Percentiles rank a stretch among this genome's conserved stretches.
Conservation (phyloP, 768 basidiomycete species). For the Xanthoconium stramineum region DNA sequence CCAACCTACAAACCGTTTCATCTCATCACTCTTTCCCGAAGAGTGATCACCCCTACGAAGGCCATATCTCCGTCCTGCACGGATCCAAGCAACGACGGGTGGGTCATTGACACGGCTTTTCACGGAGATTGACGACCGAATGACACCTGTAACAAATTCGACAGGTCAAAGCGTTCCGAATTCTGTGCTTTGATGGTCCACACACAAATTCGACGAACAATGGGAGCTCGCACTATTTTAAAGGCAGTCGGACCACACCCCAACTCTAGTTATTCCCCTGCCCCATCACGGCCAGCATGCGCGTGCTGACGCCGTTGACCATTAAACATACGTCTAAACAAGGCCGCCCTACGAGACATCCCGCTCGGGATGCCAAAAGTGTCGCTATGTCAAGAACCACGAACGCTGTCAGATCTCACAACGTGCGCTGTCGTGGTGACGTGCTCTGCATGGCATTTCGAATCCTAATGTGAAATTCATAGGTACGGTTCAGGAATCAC, state of each 20-base stretch:
- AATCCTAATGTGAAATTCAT: not conserved
- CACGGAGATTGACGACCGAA: not conserved
- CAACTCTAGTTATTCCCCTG: not conserved
- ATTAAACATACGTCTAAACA: slow-evolving; percentile 5
- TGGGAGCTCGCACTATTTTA: slow-evolving; percentile 1
- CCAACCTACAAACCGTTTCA: no score
- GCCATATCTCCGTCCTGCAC: not conserved
- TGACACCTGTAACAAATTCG: not conserved
- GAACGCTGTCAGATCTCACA: slow-evolving; percentile 5
- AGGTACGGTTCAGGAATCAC: slow-evolving; percentile 18
- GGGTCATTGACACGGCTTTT: not conserved
- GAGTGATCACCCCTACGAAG: no score
- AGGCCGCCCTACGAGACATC: slow-evolving; percentile 8
- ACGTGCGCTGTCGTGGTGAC: not conserved
- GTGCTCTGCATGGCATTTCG: not conserved
- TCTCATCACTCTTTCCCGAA: no score
- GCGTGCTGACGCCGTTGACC: slow-evolving; percentile 9
- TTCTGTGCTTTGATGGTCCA: not conserved
- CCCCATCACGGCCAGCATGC: slow-evolving; percentile 8
- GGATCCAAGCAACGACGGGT: not conserved
- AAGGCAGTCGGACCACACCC: not conserved
- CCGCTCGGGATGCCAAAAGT: slow-evolving; percentile 10
- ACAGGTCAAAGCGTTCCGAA: slow-evolving; percentile 4
- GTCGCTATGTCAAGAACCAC: slow-evolving; percentile 3
- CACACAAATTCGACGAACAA: slow-evolving; percentile 20